A percentile compares a stretch with the other conserved stretches of the same genome.
Conservation (phyloP, 2,329 filamentous ascomycete species). For the Alternaria sp. region DNA sequence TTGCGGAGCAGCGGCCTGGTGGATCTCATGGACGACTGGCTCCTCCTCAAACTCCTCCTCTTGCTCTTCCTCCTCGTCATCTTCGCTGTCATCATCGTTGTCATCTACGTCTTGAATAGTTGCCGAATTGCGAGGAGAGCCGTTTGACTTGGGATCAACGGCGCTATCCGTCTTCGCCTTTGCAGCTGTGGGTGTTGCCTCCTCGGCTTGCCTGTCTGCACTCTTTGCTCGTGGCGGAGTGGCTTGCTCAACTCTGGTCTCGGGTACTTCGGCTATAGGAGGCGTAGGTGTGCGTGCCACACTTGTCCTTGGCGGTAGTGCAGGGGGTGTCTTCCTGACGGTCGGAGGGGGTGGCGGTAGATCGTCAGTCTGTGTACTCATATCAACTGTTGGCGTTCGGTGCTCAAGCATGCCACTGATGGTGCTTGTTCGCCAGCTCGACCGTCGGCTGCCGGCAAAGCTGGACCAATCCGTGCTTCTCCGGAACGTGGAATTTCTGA, state of each 20-base stretch:
- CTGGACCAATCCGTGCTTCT: constrained; percentile 76
- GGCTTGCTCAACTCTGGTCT: constrained; percentile 37
- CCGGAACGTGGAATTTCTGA: constrained; percentile 65
- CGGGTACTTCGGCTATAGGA: constrained; percentile 49
- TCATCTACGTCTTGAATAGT: constrained; percentile 56
- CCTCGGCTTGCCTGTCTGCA: constrained; percentile 17
- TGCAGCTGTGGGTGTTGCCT: constrained; percentile 12
- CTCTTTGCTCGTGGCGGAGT: constrained; percentile 23
- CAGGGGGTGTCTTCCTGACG: constrained; percentile 33
- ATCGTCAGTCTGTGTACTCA: constrained; percentile 31
- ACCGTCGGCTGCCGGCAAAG: constrained; percentile 63
- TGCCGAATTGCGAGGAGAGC: constrained; percentile 12
- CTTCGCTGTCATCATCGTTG: constrained; percentile 32
- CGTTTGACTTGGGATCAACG: constrained; percentile 9
- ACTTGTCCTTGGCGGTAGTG: constrained; percentile 36
- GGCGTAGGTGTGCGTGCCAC: constrained; percentile 33
- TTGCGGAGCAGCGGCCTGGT: constrained; percentile 69
- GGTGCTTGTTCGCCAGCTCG: constrained; percentile 76
- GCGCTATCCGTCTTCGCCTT: constrained; percentile 6
- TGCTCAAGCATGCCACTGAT: constrained; percentile 66
- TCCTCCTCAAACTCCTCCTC: constrained; percentile 64
- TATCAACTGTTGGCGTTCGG: constrained; percentile 66
- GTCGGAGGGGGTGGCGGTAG: constrained; percentile 33
- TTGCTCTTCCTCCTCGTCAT: constrained; percentile 59
- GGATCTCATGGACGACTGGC: constrained; percentile 73